These are phyloP conservation scores for Picea sitchensis DNA, from an alignment of 75 land plant species.

Conservation along the genomic window DNA sequence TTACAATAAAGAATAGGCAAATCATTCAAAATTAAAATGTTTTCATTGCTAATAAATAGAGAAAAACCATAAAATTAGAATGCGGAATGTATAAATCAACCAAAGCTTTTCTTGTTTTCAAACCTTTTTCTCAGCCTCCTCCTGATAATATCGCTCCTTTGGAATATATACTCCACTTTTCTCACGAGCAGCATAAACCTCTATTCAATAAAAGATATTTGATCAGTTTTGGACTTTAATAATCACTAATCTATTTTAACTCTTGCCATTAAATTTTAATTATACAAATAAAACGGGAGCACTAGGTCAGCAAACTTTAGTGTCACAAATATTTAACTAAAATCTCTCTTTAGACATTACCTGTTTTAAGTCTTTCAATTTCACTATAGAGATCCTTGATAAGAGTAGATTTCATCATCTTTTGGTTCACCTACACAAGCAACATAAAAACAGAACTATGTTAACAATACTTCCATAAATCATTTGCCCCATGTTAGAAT, in stretches of 20 bases:
- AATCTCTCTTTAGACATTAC: conserved; percentile 20
- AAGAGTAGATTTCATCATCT: conserved; percentile 96
- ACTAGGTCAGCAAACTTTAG: not conserved
- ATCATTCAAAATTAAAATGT: not conserved
- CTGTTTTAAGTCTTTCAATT: conserved; percentile 89
- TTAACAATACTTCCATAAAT: not conserved
- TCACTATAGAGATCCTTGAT: conserved; percentile 95
- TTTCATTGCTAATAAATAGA: not conserved
- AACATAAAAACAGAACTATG: not conserved
- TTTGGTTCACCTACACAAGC: conserved; percentile 77
- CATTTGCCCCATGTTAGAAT: not conserved
- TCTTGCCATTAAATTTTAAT: not conserved
- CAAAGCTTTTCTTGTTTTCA: not conserved
- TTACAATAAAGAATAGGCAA: not conserved
- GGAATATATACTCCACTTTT: conserved; percentile 96
- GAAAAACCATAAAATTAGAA: not conserved
- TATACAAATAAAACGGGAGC: not conserved
- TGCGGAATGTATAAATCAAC: not conserved
- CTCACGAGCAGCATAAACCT: conserved; percentile 95
- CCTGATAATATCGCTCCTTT: conserved; percentile 89
- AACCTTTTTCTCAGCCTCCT: conserved; percentile 97
- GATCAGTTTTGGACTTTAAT: not conserved
- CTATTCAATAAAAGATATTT: conserved; percentile 25
- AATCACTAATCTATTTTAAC: not conserved
- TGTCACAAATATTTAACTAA: too few species aligned